Evolutionary conservation across 2,329 filamentous ascomycete genomes (phyloP), one percentile per base, ranked within the genome.

Genomic region (Pseudogymnoascus sp.): DNA sequence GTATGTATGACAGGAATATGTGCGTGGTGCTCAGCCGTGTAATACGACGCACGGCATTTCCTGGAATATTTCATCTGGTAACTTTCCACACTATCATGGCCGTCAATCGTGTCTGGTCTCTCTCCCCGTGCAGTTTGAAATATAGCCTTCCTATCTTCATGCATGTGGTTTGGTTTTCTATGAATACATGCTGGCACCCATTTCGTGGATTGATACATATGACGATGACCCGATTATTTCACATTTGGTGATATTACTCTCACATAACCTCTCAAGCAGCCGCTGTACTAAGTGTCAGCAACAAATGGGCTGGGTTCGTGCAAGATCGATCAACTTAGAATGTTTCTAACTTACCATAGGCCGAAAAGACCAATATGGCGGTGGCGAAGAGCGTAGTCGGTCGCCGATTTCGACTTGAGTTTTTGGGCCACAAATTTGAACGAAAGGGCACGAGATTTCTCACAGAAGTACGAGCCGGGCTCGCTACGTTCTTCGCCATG

Each of bases 401-500:
- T 63, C 77, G 78, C 65, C 88, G 85, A 76, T 95, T 95, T 74
- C 82, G 84, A 65, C 82, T 95, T 39, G 89, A 95, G 63, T 88
- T 88, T 65, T 90, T 82, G 38, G 89, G 89, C 67, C 88, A 92
- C 81, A 87, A 56, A 30, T 62, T 60, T 38, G 66, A 72, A 62
- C 71, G 64, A 57, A 66, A 89, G 69, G 85, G 85, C 19, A 86
- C 89, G 28, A 79, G 80, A 66, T 95, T 95, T 76, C 83, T 89
- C 67, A 95, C 89, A 58, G 90, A 95, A 74, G 77, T 95, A 59
- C 85, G 90, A 63, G 90, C 88, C 62, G 90, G 90, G 52, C 75
- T 95, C 33, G 89, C 89, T 23, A 91, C 88, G 13, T 82, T 82
- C 69, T 82, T 82, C 68, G 80, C 81, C 19, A 85, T 86, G 85